Base-by-base conservation (phyloP, 257 asterid genomes). In the Solanum habrochaites region DNA sequence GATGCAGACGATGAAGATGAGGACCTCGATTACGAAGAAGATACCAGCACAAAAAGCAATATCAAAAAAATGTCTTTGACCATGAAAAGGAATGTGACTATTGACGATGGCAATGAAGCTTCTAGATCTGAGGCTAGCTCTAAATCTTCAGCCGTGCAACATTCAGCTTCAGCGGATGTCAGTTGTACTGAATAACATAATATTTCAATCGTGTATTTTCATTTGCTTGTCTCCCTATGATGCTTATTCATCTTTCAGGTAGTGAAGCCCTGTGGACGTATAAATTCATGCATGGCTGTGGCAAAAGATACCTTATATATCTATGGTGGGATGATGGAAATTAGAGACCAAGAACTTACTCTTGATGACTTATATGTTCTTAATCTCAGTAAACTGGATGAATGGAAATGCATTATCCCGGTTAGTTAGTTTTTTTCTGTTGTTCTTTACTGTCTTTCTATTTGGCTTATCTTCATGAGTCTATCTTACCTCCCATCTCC, bases 241-340 rank as follows among this genome's bases (percentile, higher is more conserved):
- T 86, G 77, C 32, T 29, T 47, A 71, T 88, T 84, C 85, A 31
- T 86, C 86, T 45, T 90, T 91, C 98, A 97, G 99, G 88, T 94
- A 71, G 96, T 93, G 89, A 97, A 95, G 90, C 99, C 99, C 73
- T 94, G 98, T 90, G 99, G 99, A 62, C 96, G 99, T 70, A 97
- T 96, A 87, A 97, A 96, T 95, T 90, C 97, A 78, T 94, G 97
- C 88, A 92, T 93, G 94, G 98, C 90, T 60, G 98, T 95, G 69
- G 98, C 96, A 62, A 93, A 94, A 92, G 99, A 97, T 91, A 94
- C 94, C 47, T 87, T 96, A 82, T 97, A 97, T 89, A 89, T 97
- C 80, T 97, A 92, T 64, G 99, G 99, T 29, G 99, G 99, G 88
- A 94, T 95, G 98, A 94, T 96, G 99, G 99, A 97, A 92, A 60